Conservation (phyloP, 1,284 basidiomycete genomes). For the Entoloma clypeatum region DNA sequence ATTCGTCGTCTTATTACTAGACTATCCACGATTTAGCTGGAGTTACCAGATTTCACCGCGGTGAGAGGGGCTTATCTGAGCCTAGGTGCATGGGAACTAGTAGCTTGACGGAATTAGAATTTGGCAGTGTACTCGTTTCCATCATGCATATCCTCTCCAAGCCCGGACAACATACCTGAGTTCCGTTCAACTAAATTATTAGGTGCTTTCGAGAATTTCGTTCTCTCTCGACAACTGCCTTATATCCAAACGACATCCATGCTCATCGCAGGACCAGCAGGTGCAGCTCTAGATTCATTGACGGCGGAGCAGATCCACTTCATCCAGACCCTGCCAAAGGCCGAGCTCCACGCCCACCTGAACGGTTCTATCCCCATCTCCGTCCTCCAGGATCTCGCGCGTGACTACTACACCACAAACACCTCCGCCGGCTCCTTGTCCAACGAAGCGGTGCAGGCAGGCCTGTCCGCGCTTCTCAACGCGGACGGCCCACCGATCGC, state of each 20-base stretch:
- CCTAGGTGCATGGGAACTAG: too few relatives aligned
- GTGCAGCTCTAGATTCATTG: conserved; percentile 50
- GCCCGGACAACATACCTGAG: too few relatives aligned
- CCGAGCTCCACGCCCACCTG: conserved; percentile 79
- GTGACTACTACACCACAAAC: conserved; percentile 31
- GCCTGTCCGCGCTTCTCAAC: conserved; percentile 48
- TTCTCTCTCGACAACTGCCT: too few relatives aligned
- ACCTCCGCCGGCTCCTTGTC: conserved; percentile 16
- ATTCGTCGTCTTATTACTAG: too few relatives aligned
- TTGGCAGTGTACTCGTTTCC: too few relatives aligned
- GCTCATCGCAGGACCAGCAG: conserved; percentile 32
- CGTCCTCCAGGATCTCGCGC: conserved; percentile 62
- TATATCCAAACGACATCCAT: conserved; percentile 6
- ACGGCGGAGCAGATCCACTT: conserved; percentile 50
- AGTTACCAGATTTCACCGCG: too few relatives aligned
- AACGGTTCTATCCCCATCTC: conserved; percentile 76
- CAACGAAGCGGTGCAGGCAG: conserved; percentile 35
- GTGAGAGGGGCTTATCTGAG: too few relatives aligned
- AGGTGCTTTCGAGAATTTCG: too few relatives aligned
- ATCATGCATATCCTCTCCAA: too few relatives aligned
- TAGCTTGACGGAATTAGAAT: too few relatives aligned
- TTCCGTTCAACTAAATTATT: too few relatives aligned
- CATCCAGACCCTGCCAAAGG: conserved; percentile 63
- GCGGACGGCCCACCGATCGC: conserved; percentile 49
- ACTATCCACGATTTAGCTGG: too few relatives aligned